phyloP scores from a whole-genome alignment of 805 yeast genomes.

The Candida sithepensis region DNA sequence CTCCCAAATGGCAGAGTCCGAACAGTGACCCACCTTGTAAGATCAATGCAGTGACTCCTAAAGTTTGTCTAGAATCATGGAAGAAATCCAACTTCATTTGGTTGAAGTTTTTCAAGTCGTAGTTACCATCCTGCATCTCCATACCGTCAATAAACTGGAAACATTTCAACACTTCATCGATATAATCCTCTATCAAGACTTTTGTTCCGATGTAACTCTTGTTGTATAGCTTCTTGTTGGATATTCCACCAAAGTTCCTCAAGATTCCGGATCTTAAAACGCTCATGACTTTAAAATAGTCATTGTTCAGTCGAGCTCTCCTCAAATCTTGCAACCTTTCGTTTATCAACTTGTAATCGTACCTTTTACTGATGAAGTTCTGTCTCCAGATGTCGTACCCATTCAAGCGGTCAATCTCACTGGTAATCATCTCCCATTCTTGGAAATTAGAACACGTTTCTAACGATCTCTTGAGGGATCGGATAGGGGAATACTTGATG shows the following conservation, averaged over 20 bases:
- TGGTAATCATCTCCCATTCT: slow-evolving; percentile 65
- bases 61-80: slow-evolving; percentile 80
- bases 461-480: slow-evolving; percentile 17
- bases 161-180: slow-evolving; percentile 68
- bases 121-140: slow-evolving; percentile 23
- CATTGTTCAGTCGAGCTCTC: slow-evolving; percentile 57
- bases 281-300: slow-evolving; percentile 57
- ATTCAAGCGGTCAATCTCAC: slow-evolving; percentile 45
- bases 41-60: slow-evolving; percentile 87
- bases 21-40: slow-evolving; percentile 94
- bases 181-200: slow-evolving; percentile 80
- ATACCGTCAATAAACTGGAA: slow-evolving; percentile 56
- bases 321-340: slow-evolving; percentile 63
- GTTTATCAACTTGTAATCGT: slow-evolving; percentile 79
- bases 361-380: slow-evolving; percentile 74
- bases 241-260: slow-evolving; percentile 88
- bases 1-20: slow-evolving; percentile 93
- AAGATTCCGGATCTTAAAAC: slow-evolving; percentile 77
- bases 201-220: slow-evolving; percentile 88
- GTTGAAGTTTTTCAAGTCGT: slow-evolving; percentile 39
- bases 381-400: slow-evolving; percentile 71
- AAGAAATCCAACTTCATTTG: slow-evolving; percentile 71
- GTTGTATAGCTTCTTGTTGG: slow-evolving; percentile 73
- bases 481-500: slow-evolving; percentile 17
- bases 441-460: slow-evolving; percentile 53